These are phyloP conservation scores for Tylopilus orsonianus DNA, from an alignment of 1,284 basidiomycete species.

Conservation along the genomic window DNA sequence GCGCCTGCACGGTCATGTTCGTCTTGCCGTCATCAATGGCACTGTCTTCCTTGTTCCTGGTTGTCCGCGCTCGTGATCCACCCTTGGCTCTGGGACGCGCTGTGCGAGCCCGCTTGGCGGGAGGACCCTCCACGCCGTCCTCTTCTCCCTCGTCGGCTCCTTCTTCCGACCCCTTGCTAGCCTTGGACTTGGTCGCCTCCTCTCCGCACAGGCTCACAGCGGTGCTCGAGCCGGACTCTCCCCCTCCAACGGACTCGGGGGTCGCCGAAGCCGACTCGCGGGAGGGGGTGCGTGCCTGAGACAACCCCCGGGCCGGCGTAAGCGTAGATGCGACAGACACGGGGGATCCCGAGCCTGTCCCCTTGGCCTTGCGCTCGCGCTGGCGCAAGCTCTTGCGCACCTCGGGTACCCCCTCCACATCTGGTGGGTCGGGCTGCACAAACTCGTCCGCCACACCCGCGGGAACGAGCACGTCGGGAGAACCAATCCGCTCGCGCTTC, in stretches of 20 bases:
- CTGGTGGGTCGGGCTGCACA: conserved; percentile 18
- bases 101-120: conserved; percentile 21
- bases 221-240: conserved; percentile 34
- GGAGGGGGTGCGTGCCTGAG: conserved; percentile 20
- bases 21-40: conserved; percentile 17
- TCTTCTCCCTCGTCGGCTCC: conserved; percentile 16
- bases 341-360: conserved; percentile 21
- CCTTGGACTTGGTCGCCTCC: conserved; percentile 26
- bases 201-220: conserved; percentile 35
- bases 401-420: conserved; percentile 25
- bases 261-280: conserved; percentile 25
- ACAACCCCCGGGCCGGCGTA: conserved; percentile 27
- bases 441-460: conserved; percentile 7
- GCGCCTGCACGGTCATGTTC: conserved; percentile 23
- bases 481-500: conserved; percentile 25
- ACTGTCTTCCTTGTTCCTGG: conserved; percentile 23
- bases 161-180: conserved; percentile 13
- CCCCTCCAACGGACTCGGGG: conserved; percentile 30
- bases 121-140: conserved; percentile 14
- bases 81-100: conserved; percentile 28
- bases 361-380: conserved; percentile 28
- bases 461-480: conserved; percentile 13
- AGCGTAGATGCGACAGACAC: conserved; percentile 32
- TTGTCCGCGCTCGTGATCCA: conserved; percentile 18
- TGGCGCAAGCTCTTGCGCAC: conserved; percentile 32